Evolutionary conservation across 495 filamentous ascomycete species (phyloP).

Genomic region (Neurospora tetrasperma): DNA sequence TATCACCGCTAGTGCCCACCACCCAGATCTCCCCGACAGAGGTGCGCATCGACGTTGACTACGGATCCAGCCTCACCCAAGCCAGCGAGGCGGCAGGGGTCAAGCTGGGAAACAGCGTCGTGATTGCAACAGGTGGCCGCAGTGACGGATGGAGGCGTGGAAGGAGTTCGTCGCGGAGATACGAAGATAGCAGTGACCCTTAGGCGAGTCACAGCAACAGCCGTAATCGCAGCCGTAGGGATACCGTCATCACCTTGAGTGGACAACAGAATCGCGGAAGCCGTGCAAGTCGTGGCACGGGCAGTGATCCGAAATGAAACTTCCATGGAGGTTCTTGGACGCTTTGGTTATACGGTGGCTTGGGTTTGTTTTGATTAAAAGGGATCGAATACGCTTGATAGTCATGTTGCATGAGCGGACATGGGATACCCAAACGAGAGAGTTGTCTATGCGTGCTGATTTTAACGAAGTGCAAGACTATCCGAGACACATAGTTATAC

Average conservation of each 20-base stretch:
- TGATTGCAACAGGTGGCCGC: slow-evolving; percentile 8
- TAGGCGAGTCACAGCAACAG: background rate
- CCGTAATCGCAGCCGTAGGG: background rate
- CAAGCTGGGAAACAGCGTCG: slow-evolving; percentile 12
- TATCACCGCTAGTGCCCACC: background rate
- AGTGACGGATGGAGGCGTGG: background rate
- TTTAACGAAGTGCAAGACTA: background rate
- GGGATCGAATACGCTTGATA: background rate
- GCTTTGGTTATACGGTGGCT: background rate
- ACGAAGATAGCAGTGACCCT: slow-evolving; percentile 3
- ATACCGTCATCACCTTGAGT: background rate
- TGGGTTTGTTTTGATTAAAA: background rate
- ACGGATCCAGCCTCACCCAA: slow-evolving; percentile 12
- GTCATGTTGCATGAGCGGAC: background rate
- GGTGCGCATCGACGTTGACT: slow-evolving; percentile 15
- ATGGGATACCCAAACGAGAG: background rate
- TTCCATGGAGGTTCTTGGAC: background rate
- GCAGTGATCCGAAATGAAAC: background rate
- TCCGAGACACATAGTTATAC: background rate
- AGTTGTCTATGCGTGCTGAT: background rate
- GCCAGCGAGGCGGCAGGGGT: slow-evolving; percentile 5
- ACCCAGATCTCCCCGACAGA: slow-evolving; percentile 7
- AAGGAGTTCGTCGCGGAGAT: slow-evolving; percentile 3
- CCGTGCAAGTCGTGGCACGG: background rate
- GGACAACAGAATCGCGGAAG: background rate